These are phyloP conservation scores for Marchantia polymorpha DNA, from an alignment of 225 moss, liverwort and hornwort species.

Conservation along the genomic window DNA sequence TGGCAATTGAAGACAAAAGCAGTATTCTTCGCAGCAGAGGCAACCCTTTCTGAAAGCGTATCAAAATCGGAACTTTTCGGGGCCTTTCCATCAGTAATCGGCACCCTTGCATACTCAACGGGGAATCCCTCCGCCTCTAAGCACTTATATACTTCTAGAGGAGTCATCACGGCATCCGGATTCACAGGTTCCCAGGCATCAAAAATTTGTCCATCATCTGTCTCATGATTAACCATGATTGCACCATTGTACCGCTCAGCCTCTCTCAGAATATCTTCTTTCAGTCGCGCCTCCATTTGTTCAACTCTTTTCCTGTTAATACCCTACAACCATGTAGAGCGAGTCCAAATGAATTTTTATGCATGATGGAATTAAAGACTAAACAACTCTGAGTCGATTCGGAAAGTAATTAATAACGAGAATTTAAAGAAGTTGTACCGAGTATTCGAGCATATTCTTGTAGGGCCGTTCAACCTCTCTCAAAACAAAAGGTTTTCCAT, in stretches of 20 bases:
- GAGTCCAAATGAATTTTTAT: background rate
- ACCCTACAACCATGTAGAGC: slow-evolving; percentile 51
- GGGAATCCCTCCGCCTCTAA: slow-evolving; percentile 74
- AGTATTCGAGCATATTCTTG: slow-evolving; percentile 99
- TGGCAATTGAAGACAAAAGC: slow-evolving; percentile 99
- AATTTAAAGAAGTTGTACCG: slow-evolving; percentile 42
- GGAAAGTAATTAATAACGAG: background rate
- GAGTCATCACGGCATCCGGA: slow-evolving; percentile 80
- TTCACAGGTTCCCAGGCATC: slow-evolving; percentile 90
- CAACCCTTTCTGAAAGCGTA: slow-evolving; percentile 76
- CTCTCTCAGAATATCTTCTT: slow-evolving; percentile 87
- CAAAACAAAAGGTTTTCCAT: slow-evolving; percentile 96
- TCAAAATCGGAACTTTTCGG: slow-evolving; percentile 99
- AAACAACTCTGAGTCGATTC: background rate
- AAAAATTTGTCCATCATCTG: slow-evolving; percentile 87
- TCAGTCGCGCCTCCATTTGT: slow-evolving; percentile 98
- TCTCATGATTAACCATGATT: slow-evolving; percentile 99
- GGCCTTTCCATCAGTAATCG: slow-evolving; percentile 98
- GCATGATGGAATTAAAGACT: background rate
- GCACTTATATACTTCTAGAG: slow-evolving; percentile 86
- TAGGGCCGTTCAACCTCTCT: slow-evolving; percentile 99
- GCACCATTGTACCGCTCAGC: slow-evolving; percentile 80
- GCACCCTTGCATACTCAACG: slow-evolving; percentile 95
- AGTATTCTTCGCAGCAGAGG: slow-evolving; percentile 69
- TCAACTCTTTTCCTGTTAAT: slow-evolving; percentile 92